Conservation (phyloP, 225 moss, liverwort and hornwort genomes). For the Pseudoscleropodium purum region DNA sequence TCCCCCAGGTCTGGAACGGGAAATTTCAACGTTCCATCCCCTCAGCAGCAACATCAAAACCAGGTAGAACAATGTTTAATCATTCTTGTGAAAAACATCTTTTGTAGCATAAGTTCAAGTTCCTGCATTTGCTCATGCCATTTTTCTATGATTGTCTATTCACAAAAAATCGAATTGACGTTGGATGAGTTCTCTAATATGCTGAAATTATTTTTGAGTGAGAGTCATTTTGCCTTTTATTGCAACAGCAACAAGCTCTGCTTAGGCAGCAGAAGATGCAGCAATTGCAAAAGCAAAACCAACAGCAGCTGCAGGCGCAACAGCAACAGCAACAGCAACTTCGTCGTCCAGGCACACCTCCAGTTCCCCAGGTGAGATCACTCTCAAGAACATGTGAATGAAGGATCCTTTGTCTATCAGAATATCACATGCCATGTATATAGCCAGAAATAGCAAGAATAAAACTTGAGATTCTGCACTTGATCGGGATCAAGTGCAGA, state of each 20-base stretch:
- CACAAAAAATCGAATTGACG: neutral
- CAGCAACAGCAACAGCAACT: constrained; percentile 63
- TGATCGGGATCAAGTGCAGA: neutral
- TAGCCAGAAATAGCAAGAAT: neutral
- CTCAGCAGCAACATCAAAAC: constrained; percentile 81
- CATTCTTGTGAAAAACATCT: neutral
- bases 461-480: neutral
- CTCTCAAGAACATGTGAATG: neutral
- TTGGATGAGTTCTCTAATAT: neutral
- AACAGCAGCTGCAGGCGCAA: constrained; percentile 24
- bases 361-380: constrained; percentile 69
- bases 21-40: constrained; percentile 78
- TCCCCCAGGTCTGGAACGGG: constrained; percentile 76
- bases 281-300: constrained; percentile 50
- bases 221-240: neutral
- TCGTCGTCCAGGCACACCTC: constrained; percentile 87
- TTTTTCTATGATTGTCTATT: neutral
- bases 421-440: neutral
- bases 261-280: constrained; percentile 66
- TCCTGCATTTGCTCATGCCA: neutral
- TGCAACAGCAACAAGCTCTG: constrained; percentile 41
- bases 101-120: neutral
- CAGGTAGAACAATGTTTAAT: constrained; percentile 7
- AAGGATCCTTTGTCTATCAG: neutral
- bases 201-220: neutral